Conservation (phyloP, 805 yeast species). For the Suhomyces sp. region DNA sequence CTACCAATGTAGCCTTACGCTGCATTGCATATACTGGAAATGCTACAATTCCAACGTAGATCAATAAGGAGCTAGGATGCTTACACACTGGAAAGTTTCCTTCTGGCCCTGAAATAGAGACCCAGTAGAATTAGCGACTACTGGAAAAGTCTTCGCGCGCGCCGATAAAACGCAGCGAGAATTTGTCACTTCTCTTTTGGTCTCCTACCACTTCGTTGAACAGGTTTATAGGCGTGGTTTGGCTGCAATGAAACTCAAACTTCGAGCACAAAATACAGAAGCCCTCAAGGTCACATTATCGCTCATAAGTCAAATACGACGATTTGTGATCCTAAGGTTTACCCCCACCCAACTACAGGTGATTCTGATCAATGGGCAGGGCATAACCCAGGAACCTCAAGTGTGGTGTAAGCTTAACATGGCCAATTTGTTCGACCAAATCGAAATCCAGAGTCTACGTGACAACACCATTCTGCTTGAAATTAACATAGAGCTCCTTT, state of each 20-base stretch:
- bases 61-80: not conserved
- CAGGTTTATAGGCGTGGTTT: not conserved
- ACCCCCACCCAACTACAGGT: constrained; percentile 47
- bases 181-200: not conserved
- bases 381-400: constrained; percentile 55
- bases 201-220: not conserved
- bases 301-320: constrained; percentile 51
- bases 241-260: constrained; percentile 23
- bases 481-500: constrained; percentile 57
- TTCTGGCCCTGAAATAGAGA: not conserved
- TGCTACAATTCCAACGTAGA: not conserved
- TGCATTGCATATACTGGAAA: too few relatives aligned
- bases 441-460: constrained; percentile 50
- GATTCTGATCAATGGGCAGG: constrained; percentile 43
- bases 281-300: constrained; percentile 39
- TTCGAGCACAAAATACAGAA: constrained; percentile 24
- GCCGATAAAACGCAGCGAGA: not conserved
- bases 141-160: not conserved
- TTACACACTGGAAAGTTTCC: not conserved
- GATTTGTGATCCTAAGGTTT: constrained; percentile 55
- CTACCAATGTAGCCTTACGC: not conserved
- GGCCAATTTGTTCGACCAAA: constrained; percentile 43
- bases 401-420: constrained; percentile 60
- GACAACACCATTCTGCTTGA: constrained; percentile 59
- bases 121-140: not conserved